Evolutionary conservation across 164 flowering plant species (phyloP).

Genomic region (Vitis rotundifolia): DNA sequence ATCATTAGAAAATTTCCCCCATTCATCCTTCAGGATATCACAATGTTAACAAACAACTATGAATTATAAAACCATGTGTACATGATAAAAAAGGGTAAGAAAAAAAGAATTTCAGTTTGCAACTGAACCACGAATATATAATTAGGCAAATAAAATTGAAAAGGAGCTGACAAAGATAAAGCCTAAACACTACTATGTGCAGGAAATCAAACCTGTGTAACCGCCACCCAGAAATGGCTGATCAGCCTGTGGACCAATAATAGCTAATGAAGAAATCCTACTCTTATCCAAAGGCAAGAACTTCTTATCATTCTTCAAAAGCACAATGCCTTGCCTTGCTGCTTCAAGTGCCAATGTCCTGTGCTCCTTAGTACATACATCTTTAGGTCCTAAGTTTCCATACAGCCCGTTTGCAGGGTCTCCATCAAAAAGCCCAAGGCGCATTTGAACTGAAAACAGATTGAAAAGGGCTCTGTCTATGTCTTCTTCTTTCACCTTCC

Average conservation of each 20-base stretch:
- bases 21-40: too few species aligned
- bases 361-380: slow-evolving; percentile 75
- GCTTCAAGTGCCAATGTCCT: slow-evolving; percentile 80
- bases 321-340: slow-evolving; percentile 88
- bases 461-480: slow-evolving; percentile 77
- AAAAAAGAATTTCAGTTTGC: too few species aligned
- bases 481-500: slow-evolving; percentile 72
- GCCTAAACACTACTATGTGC: too few species aligned
- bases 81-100: too few species aligned
- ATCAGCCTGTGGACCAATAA: slow-evolving; percentile 82
- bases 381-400: slow-evolving; percentile 58
- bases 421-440: slow-evolving; percentile 88
- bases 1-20: too few species aligned
- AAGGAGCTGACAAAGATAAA: neutral
- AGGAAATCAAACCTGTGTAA: slow-evolving; percentile 61
- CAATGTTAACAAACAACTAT: too few species aligned
- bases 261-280: slow-evolving; percentile 53
- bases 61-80: too few species aligned
- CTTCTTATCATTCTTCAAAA: slow-evolving; percentile 72
- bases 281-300: slow-evolving; percentile 64
- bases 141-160: too few species aligned
- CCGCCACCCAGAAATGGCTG: slow-evolving; percentile 58
- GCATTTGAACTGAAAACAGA: slow-evolving; percentile 71
- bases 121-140: too few species aligned
- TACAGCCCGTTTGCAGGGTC: slow-evolving; percentile 51